phyloP scores from a whole-genome alignment of 2,329 filamentous ascomycete genomes.

The Phoma sp. region DNA sequence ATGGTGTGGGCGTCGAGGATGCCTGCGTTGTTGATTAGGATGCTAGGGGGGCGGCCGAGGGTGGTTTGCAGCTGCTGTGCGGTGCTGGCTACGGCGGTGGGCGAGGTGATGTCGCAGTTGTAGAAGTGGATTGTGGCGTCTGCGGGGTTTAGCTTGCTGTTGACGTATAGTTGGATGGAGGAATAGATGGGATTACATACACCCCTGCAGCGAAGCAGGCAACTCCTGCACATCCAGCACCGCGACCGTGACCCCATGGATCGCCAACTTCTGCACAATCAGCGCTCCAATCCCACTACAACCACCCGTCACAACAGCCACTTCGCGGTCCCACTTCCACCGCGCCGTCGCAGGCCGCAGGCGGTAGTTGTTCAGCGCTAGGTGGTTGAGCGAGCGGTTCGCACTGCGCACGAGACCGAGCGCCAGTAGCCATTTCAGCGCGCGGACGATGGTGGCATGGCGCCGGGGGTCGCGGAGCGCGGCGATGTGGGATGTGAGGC shows the following conservation, averaged over 20 bases:
- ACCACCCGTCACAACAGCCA: constrained; percentile 48
- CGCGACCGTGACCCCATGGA: constrained; percentile 39
- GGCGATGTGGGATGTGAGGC: constrained; percentile 26
- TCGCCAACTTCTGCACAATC: constrained; percentile 35
- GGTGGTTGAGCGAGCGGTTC: constrained; percentile 38
- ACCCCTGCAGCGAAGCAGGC: constrained; percentile 33
- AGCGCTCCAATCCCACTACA: constrained; percentile 46
- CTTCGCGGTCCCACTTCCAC: constrained; percentile 43
- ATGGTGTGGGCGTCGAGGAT: constrained; percentile 41
- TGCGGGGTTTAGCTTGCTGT: constrained; percentile 10
- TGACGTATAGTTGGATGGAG: too few species aligned
- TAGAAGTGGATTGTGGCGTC: constrained; percentile 40
- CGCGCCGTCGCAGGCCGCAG: constrained; percentile 42
- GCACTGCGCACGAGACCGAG: constrained; percentile 40
- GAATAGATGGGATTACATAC: constrained; percentile 20
- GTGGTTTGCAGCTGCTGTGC: constrained; percentile 31
- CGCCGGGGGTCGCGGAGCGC: constrained; percentile 33
- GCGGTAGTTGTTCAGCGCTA: constrained; percentile 50
- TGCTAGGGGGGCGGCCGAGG: constrained; percentile 35
- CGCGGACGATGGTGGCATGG: constrained; percentile 29
- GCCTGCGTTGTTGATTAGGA: constrained; percentile 49
- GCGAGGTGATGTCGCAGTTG: constrained; percentile 44
- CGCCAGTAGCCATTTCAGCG: constrained; percentile 39
- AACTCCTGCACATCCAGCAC: constrained; percentile 44
- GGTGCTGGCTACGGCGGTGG: constrained; percentile 31